phyloP scores from a whole-genome alignment of 2,329 filamentous ascomycete species.

The Xylaria sp. region DNA sequence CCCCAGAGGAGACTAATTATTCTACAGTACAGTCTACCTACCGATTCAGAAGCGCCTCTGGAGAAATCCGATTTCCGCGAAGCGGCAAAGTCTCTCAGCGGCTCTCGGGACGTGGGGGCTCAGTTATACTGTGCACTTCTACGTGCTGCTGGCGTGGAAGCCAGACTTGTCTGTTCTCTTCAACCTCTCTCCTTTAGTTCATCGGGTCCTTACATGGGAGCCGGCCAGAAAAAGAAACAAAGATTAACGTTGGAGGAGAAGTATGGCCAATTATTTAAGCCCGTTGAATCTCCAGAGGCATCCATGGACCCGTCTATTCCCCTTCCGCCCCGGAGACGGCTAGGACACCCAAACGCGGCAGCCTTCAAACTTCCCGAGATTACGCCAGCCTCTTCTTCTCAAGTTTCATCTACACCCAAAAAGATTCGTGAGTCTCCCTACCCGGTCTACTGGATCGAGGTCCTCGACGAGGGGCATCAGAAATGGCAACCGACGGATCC shows the following conservation, averaged over 20 bases:
- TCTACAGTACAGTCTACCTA: conserved; percentile 64
- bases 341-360: conserved; percentile 66
- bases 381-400: conserved; percentile 49
- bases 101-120: conserved; percentile 88
- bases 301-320: conserved; percentile 46
- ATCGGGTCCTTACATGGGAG: conserved; percentile 60
- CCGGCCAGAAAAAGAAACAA: conserved; percentile 50
- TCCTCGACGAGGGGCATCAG: conserved; percentile 84
- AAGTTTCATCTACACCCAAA: conserved; percentile 51
- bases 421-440: conserved; percentile 75
- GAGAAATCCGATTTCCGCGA: conserved; percentile 78
- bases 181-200: conserved; percentile 79
- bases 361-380: conserved; percentile 62
- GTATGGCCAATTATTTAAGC: conserved; percentile 54
- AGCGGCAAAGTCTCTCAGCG: conserved; percentile 75
- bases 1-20: conserved; percentile 30
- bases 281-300: conserved; percentile 49
- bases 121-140: conserved; percentile 91
- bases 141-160: conserved; percentile 81
- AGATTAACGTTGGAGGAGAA: conserved; percentile 49
- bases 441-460: conserved; percentile 95
- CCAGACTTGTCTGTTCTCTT: conserved; percentile 88
- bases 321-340: conserved; percentile 56
- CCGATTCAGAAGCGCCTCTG: conserved; percentile 73
- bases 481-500: conserved; percentile 94